Evolutionary conservation across 1,284 basidiomycete genomes (phyloP).

Genomic region (Kwoniella shivajii): DNA sequence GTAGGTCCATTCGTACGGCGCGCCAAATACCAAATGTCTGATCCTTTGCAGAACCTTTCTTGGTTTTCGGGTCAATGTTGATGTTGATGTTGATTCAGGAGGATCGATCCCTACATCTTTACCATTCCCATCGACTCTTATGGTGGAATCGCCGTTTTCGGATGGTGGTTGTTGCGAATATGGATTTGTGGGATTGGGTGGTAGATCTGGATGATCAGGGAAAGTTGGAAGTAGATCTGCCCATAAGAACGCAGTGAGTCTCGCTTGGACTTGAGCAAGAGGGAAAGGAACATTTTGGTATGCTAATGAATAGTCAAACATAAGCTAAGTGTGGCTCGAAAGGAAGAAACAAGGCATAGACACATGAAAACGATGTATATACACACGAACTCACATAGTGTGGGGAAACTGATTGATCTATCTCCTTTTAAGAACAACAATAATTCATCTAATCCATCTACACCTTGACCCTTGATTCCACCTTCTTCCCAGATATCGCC

Average conservation of each 20-base stretch:
- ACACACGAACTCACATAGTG: conserved; percentile 38
- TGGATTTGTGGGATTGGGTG: conserved; percentile 34
- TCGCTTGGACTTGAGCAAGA: conserved; percentile 53
- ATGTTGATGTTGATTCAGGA: not conserved
- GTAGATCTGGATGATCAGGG: conserved; percentile 27
- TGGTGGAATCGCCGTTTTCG: not conserved
- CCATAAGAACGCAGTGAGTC: conserved; percentile 47
- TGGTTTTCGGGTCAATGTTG: not conserved
- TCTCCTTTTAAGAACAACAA: conserved; percentile 52
- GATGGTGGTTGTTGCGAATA: conserved; percentile 16
- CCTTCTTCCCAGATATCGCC: conserved; percentile 32
- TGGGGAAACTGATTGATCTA: conserved; percentile 49
- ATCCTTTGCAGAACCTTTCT: conserved; percentile 30
- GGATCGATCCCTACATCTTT: conserved; percentile 5
- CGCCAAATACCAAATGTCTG: conserved; percentile 40
- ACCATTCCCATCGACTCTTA: not conserved
- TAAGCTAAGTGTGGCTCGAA: no score
- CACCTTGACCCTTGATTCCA: conserved; percentile 44
- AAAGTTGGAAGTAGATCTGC: conserved; percentile 35
- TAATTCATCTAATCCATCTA: conserved; percentile 44
- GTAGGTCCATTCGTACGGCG: conserved; percentile 45
- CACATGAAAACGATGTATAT: not conserved
- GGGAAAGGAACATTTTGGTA: conserved; percentile 56
- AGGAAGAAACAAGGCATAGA: not conserved
- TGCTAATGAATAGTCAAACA: conserved; percentile 24